Evolutionary conservation across 2,329 filamentous ascomycete genomes (phyloP), one percentile per base, ranked within the genome.

Genomic region (Trichophyton benhamiae): DNA sequence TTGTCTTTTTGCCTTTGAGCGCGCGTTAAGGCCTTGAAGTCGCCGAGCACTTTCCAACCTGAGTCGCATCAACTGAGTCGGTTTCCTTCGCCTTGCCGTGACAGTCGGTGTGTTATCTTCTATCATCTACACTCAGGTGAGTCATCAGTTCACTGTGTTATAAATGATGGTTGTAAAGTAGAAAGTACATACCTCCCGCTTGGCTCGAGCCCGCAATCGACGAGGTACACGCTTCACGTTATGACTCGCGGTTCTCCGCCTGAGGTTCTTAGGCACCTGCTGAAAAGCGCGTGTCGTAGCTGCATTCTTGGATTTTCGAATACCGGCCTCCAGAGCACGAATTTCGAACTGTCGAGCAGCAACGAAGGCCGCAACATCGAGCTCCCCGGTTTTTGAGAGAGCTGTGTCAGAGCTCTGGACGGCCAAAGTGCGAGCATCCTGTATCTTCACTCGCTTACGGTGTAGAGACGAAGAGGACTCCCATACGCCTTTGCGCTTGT

Each of bases 81-180:
- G 76, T 67, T 78, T 78, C 60, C 78, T 71, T 62, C 74, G 74
- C 44, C 77, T 74, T 17, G 81, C 79, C 59, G 85, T 87, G 4
- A 91, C 85, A 0, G 84, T 87, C 0, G 94, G 91, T 0, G 92
- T 96, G 65, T 96, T 96, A 70, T 97, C 92, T 61, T 95, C 88
- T 15, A 79, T 78, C 85, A 96, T 95, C 80, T 95, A 83, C 33
- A 46, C 11, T 44, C 61, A 66, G 61, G 53, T 15, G 41, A 36
- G 38, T 30, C 52, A 58, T 25, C 3, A 33, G 38, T 20, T 60
- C 15, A 55, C 63, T 48, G 61, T 52, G 59, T 11, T 27, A 53
- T 17, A 53, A 4, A 30, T 25, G 20, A 33, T 7, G 49, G 13
- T 22, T 2, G 3, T 53, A 53, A 13, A 25, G 8, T 9, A 15